These are phyloP conservation scores for Penicillium verrucosum DNA, from an alignment of 2,329 filamentous ascomycete genomes.

Conservation along the genomic window DNA sequence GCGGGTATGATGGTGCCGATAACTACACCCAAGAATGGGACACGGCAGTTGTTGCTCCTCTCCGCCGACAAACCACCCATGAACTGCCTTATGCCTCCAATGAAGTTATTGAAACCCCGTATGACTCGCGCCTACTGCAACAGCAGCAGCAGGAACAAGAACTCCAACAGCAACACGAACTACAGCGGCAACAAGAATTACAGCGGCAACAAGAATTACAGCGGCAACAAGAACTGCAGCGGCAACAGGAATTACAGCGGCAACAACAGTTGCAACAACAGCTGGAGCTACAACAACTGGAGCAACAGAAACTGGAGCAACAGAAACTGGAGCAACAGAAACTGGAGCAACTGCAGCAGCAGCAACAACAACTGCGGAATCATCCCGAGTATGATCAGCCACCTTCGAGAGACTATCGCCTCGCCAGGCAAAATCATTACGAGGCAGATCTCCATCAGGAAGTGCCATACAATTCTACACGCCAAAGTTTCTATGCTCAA, in stretches of 20 bases:
- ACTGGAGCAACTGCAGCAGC: conserved; percentile 1
- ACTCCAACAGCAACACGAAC: background rate
- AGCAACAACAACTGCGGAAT: conserved; percentile 20
- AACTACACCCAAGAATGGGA: conserved; percentile 30
- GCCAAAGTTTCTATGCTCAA: conserved; percentile 20
- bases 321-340: background rate
- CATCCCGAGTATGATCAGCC: conserved; percentile 27
- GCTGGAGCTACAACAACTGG: background rate
- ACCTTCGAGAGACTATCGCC: conserved; percentile 24
- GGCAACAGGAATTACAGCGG: background rate
- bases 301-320: background rate
- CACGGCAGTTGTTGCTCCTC: conserved; percentile 12
- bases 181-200: background rate
- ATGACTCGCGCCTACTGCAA: conserved; percentile 25
- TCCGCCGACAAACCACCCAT: conserved; percentile 21
- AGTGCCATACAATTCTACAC: conserved; percentile 13
- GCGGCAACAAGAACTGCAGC: background rate
- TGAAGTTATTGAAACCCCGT: conserved; percentile 19
- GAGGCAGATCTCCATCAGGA: conserved; percentile 14
- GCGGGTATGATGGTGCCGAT: conserved; percentile 32
- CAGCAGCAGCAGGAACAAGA: background rate
- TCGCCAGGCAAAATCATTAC: conserved; percentile 20
- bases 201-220: background rate
- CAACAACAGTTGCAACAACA: background rate
- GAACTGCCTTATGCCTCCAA: conserved; percentile 22